Evolutionary conservation across 768 basidiomycete species (phyloP).

Genomic region (Russula sp.): DNA sequence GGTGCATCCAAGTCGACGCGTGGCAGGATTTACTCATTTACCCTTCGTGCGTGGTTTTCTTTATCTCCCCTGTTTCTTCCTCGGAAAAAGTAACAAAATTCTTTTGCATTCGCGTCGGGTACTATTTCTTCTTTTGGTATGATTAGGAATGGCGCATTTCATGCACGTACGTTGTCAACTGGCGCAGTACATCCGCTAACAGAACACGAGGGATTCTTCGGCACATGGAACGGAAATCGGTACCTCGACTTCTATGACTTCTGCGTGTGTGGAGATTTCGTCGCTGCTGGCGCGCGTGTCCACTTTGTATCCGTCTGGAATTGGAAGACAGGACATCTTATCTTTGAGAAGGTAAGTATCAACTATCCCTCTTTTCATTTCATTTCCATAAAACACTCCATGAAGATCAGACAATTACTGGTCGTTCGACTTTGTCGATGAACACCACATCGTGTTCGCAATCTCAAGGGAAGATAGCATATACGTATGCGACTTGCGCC

Average conservation of each 20-base stretch:
- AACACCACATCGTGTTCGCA: conserved; percentile 10
- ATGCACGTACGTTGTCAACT: not conserved
- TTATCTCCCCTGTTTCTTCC: not conserved
- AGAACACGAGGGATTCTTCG: not conserved
- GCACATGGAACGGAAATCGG: not conserved
- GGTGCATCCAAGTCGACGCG: conserved; percentile 12
- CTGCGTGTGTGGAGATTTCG: conserved; percentile 2
- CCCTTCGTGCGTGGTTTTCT: not conserved
- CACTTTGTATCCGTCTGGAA: conserved; percentile 13
- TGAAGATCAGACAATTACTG: not conserved
- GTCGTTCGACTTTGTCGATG: conserved; percentile 14
- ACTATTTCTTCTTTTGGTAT: not conserved
- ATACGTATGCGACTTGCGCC: conserved; percentile 11
- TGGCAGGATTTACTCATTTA: conserved; percentile 13
- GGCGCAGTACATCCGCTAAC: not conserved
- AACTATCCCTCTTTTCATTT: too few species aligned
- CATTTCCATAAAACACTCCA: not conserved
- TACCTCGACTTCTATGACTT: not conserved
- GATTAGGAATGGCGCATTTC: not conserved
- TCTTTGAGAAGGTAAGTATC: conserved; percentile 1
- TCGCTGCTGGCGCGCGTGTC: not conserved
- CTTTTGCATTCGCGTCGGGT: not conserved
- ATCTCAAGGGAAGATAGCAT: not conserved
- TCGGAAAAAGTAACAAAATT: not conserved
- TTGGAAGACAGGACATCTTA: conserved; percentile 10